phyloP scores from a whole-genome alignment of 345 rosid species.

The Euphorbia lathyris region DNA sequence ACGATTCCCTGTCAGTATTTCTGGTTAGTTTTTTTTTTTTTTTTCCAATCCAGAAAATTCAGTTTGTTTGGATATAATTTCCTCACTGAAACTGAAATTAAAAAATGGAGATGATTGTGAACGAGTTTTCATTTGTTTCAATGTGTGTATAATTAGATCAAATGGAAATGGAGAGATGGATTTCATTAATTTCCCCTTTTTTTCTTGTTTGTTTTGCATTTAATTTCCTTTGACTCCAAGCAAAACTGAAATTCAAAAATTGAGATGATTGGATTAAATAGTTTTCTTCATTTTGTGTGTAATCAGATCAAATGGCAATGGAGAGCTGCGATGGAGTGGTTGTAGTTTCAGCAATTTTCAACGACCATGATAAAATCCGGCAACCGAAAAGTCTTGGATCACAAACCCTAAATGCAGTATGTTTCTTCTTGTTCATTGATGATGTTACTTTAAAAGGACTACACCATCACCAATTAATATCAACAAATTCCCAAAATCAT shows the following conservation, averaged over 20 bases:
- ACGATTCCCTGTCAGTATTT: conserved; percentile 49
- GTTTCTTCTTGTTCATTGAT: conserved; percentile 93
- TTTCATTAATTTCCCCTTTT: background rate
- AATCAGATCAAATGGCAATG: conserved; percentile 71
- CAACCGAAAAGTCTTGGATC: conserved; percentile 82
- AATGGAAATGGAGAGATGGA: background rate
- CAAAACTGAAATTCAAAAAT: background rate
- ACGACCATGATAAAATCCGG: conserved; percentile 84
- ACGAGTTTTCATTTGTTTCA: no score
- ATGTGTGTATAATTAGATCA: no score
- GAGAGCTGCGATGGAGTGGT: conserved; percentile 66
- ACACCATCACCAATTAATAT: conserved; percentile 40
- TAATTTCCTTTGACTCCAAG: background rate
- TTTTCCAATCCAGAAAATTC: background rate
- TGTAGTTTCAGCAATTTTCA: conserved; percentile 83
- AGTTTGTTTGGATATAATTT: no score
- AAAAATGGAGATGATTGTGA: no score
- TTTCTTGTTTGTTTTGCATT: conserved; percentile 7
- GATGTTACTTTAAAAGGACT: conserved; percentile 51
- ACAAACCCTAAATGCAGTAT: conserved; percentile 46
- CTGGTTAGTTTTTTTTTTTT: conserved; percentile 45
- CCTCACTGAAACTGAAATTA: no score
- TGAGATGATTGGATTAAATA: conserved; percentile 1
- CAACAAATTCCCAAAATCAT: conserved; percentile 19
- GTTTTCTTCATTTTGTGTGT: background rate